Percentiles rank a stretch among this genome's conserved stretches.
Evolutionary conservation across 306 rosid species (phyloP).

Genomic region (Psophocarpus tetragonolobus): DNA sequence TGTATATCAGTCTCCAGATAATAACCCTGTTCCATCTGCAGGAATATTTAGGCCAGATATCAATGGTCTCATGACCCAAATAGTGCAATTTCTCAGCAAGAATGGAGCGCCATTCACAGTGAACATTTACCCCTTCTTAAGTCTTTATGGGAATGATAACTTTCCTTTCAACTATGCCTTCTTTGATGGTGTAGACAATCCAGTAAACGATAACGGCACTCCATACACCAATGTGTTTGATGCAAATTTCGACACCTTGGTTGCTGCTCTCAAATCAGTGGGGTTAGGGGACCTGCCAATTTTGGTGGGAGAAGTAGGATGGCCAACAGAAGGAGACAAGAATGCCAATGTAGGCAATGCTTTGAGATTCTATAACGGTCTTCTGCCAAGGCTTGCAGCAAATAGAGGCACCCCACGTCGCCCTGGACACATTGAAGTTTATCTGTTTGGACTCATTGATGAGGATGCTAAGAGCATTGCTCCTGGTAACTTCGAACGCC

Average conservation of each 20-base stretch:
- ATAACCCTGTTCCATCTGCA: constrained; percentile 71
- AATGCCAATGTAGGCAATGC: constrained; percentile 78
- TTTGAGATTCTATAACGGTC: constrained; percentile 78
- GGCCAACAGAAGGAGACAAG: constrained; percentile 99
- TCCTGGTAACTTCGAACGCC: constrained; percentile 90
- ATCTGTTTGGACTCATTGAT: constrained; percentile 80
- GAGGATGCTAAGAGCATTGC: constrained; percentile 90
- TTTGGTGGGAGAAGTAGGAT: constrained; percentile 96
- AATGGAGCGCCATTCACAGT: constrained; percentile 86
- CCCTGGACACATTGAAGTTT: constrained; percentile 80
- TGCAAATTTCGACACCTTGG: constrained; percentile 92
- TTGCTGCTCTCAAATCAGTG: constrained; percentile 68
- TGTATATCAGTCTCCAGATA: constrained; percentile 70
- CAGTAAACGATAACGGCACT: constrained; percentile 67
- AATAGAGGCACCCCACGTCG: constrained; percentile 81
- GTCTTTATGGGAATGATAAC: constrained; percentile 80
- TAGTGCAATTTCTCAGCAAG: constrained; percentile 70
- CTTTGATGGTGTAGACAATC: constrained; percentile 75
- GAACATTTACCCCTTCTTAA: constrained; percentile 93
- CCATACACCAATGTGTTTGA: constrained; percentile 85
- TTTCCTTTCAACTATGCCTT: constrained; percentile 93
- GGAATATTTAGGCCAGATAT: constrained; percentile 83
- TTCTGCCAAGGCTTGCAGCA: constrained; percentile 69
- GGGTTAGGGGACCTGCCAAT: constrained; percentile 71
- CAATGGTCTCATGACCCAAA: constrained; percentile 70